These are phyloP conservation scores for Tardiomyces digboiensis DNA, from an alignment of 1,139 yeast species.

Conservation along the genomic window DNA sequence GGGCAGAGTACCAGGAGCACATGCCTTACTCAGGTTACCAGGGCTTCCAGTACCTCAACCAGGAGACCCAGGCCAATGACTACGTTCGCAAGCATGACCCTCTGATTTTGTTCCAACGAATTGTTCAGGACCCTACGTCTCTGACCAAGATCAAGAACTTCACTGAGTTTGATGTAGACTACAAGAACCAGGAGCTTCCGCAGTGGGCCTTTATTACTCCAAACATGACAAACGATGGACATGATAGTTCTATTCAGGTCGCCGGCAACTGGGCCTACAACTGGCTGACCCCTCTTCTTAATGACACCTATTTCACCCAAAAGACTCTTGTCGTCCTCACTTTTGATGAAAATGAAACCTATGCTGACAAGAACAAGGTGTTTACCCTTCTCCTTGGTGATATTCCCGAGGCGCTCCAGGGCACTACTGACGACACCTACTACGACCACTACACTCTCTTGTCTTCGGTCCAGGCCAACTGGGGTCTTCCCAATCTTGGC, in stretches of 20 bases:
- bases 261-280: slow-evolving; percentile 36
- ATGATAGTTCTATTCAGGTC: slow-evolving; percentile 34
- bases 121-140: slow-evolving; percentile 26
- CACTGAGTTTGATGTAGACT: slow-evolving; percentile 33
- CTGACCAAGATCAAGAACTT: slow-evolving; percentile 36
- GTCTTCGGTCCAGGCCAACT: slow-evolving; percentile 38
- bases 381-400: slow-evolving; percentile 36
- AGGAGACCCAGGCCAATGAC: slow-evolving; percentile 32
- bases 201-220: slow-evolving; percentile 43
- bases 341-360: slow-evolving; percentile 38
- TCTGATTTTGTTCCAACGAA: slow-evolving; percentile 31
- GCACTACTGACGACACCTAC: slow-evolving; percentile 35
- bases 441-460: slow-evolving; percentile 41
- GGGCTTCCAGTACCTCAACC: slow-evolving; percentile 37
- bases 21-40: slow-evolving; percentile 40
- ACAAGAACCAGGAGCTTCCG: slow-evolving; percentile 31
- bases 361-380: slow-evolving; percentile 33
- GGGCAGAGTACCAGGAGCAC: slow-evolving; percentile 43
- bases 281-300: slow-evolving; percentile 34
- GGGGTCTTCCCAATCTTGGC: slow-evolving; percentile 37
- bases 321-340: slow-evolving; percentile 35
- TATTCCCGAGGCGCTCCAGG: slow-evolving; percentile 30
- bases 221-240: slow-evolving; percentile 42
- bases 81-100: slow-evolving; percentile 45
- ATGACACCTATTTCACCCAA: slow-evolving; percentile 35